Evolutionary conservation across 2,329 filamentous ascomycete species (phyloP).

Genomic region (Colletotrichum zoysiae): DNA sequence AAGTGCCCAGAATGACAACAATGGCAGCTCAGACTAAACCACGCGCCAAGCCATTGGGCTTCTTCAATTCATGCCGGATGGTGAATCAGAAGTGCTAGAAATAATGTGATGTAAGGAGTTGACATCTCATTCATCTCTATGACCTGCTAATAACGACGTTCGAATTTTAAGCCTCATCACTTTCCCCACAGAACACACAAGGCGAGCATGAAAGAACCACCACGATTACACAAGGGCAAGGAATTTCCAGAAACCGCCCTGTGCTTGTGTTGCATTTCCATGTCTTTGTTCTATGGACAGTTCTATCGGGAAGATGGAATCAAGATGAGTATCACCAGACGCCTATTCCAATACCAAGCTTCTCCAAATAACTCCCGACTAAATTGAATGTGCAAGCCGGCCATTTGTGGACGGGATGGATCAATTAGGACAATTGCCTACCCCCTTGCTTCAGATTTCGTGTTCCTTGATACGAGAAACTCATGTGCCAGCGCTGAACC

Average conservation of each 20-base stretch:
- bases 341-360: background rate
- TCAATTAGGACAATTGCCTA: no score
- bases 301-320: background rate
- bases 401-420: no score
- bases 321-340: background rate
- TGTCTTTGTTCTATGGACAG: background rate
- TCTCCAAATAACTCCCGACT: background rate
- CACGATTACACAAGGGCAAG: background rate
- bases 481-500: background rate
- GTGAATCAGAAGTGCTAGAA: background rate
- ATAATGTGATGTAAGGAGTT: background rate
- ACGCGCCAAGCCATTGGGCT: background rate
- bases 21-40: background rate
- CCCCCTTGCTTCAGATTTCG: background rate
- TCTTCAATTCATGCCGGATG: background rate
- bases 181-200: background rate
- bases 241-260: background rate
- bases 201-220: no score
- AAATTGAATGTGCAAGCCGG: fast-evolving
- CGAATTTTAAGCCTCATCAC: no score
- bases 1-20: background rate
- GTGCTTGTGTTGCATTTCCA: background rate
- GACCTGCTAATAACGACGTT: no score
- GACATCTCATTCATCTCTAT: background rate
- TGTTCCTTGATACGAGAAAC: background rate